A percentile compares a stretch with the other conserved stretches of the same genome.
phyloP scores from a whole-genome alignment of 495 filamentous ascomycete genomes.

The Podospora comata region DNA sequence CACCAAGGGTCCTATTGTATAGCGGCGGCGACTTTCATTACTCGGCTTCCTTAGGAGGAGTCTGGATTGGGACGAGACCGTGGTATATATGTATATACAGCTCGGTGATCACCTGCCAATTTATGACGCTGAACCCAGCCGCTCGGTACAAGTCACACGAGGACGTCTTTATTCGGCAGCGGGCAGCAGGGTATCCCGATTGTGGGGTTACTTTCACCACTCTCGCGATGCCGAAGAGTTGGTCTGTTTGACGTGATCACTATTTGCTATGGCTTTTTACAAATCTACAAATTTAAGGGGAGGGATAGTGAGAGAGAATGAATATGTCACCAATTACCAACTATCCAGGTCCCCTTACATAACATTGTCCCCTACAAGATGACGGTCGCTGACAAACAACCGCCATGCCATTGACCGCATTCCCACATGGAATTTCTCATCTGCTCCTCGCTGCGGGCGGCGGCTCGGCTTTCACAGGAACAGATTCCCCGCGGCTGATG shows the following conservation, averaged over 20 bases:
- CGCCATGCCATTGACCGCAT: background rate
- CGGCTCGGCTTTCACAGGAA: conserved; percentile 3
- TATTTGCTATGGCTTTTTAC: background rate
- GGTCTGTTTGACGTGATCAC: background rate
- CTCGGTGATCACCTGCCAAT: background rate
- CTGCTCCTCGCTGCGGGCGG: background rate
- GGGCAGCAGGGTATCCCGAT: background rate
- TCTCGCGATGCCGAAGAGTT: background rate
- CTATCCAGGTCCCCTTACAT: background rate
- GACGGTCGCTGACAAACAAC: conserved; percentile 33
- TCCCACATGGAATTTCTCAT: background rate
- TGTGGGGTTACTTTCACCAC: background rate
- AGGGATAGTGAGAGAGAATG: background rate
- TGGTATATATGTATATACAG: too few species aligned
- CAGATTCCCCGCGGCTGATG: background rate
- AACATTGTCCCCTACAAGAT: conserved; percentile 10
- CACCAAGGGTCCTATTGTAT: background rate
- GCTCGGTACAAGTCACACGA: background rate
- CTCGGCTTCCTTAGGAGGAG: background rate
- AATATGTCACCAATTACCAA: background rate
- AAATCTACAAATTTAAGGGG: too few species aligned
- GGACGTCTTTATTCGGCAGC: background rate
- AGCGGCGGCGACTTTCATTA: background rate
- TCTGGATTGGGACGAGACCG: too few species aligned
- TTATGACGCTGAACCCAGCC: background rate